Evolutionary conservation across 2,329 filamentous ascomycete species (phyloP), one percentile per base, ranked within the genome.

Genomic region (Pestalotiopsis sp.): DNA sequence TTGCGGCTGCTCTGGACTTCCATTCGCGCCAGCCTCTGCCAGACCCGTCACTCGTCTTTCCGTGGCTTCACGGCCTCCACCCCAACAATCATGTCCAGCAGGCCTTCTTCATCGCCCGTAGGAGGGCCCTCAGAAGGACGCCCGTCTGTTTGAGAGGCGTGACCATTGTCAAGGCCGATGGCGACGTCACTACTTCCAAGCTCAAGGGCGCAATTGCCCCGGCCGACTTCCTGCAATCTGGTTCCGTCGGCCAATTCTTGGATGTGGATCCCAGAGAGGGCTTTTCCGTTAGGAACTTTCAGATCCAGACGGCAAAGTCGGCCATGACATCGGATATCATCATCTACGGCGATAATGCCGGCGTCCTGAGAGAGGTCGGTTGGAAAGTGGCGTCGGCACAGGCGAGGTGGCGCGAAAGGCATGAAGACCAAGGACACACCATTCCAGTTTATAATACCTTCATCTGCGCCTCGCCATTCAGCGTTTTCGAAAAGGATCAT

Each of bases 261-360:
- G 93, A 97, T 58, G 87, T 91, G 56, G 96, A 99, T 76, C 96
- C 96, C 1, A 88, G 84, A 68, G 93, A 97, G 72, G 96, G 96
- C 9, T 98, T 98, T 78, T 97, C 94, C 4, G 95, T 98, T 58
- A 90, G 96, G 60, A 98, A 98, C 79, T 99, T 99, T 77, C 95
- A 98, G 75, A 98, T 98, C 52, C 96, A 99, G 80, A 88, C 93
- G 0, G 92, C 92, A 69, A 99, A 99, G 79, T 84, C 93, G 72
- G 95, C 95, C 67, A 89, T 92, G 72, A 88, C 96, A 9, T 98
- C 95, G 0, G 96, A 99, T 78, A 93, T 99, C 72, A 87, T 99
- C 56, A 89, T 99, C 1, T 99, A 99, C 77, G 94, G 94, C 13
- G 92, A 95, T 67, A 88, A 93, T 72, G 82, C 84, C 49, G 85